Conservation (phyloP, 805 yeast species). For the Dipodascus geniculatus region DNA sequence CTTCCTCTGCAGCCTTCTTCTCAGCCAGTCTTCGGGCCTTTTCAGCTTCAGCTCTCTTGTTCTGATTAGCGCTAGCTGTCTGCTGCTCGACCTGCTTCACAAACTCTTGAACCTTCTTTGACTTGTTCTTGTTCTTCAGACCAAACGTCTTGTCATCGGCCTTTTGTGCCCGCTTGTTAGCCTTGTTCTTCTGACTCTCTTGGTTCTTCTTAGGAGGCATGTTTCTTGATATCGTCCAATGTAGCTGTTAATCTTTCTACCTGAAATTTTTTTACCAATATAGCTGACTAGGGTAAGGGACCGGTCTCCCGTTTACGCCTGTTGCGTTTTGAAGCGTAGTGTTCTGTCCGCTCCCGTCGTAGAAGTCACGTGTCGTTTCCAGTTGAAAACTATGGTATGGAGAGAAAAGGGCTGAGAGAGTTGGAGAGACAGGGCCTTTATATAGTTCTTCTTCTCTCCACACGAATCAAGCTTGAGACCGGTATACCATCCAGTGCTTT, state of each 20-base stretch:
- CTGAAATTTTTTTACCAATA: neutral
- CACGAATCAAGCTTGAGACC: too few species aligned
- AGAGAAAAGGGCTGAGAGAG: too few species aligned
- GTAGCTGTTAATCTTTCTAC: neutral
- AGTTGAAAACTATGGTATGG: too few species aligned
- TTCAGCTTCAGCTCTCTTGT: constrained; percentile 66
- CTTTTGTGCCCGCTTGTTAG: constrained; percentile 44
- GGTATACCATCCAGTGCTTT: too few species aligned
- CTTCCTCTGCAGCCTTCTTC: constrained; percentile 84
- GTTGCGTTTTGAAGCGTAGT: too few species aligned
- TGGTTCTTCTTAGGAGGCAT: constrained; percentile 43
- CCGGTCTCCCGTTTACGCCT: neutral
- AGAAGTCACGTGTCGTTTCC: too few species aligned
- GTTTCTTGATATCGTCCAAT: neutral
- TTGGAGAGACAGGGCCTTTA: too few species aligned
- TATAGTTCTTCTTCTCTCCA: too few species aligned
- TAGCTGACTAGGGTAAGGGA: neutral
- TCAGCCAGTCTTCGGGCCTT: constrained; percentile 55
- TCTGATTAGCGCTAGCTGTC: constrained; percentile 39
- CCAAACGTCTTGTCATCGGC: constrained; percentile 89
- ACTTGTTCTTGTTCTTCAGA: constrained; percentile 86
- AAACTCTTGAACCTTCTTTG: constrained; percentile 73
- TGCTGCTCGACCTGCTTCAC: constrained; percentile 60
- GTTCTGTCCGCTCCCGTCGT: too few species aligned
- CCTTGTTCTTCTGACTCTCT: constrained; percentile 43